Evolutionary conservation across 1,284 basidiomycete genomes (phyloP).

Genomic region (Cystobasidiaceae sp.): DNA sequence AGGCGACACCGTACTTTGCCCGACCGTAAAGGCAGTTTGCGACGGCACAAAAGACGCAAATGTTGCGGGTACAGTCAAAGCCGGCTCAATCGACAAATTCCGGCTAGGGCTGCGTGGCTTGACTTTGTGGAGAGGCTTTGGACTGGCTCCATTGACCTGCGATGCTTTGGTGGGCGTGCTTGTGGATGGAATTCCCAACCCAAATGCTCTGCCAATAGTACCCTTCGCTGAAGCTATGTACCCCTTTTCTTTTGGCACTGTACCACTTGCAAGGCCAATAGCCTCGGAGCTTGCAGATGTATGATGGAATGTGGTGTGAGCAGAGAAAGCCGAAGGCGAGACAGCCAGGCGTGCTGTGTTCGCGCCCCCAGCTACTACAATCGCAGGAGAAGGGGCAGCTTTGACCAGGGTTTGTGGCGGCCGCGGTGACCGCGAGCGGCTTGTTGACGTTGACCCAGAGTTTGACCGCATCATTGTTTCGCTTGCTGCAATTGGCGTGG

Average conservation of each 20-base stretch:
- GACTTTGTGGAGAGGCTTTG: too few species aligned
- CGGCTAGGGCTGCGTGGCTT: slow-evolving; percentile 4
- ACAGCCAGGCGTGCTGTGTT: not conserved
- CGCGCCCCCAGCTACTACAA: not conserved
- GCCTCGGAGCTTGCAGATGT: not conserved
- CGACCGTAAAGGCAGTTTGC: not conserved
- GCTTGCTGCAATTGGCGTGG: not conserved
- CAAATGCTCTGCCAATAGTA: slow-evolving; percentile 36
- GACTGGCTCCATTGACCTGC: too few species aligned
- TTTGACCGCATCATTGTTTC: not conserved
- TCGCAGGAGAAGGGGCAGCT: not conserved
- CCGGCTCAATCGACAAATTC: slow-evolving; percentile 8
- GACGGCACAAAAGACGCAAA: slow-evolving; percentile 33
- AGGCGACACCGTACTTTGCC: not conserved
- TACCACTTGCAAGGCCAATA: not conserved
- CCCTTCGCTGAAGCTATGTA: slow-evolving; percentile 34
- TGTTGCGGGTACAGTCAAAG: slow-evolving; percentile 32
- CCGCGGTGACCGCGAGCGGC: not conserved
- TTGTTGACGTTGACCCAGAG: not conserved
- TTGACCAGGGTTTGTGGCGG: not conserved
- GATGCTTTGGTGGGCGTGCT: not conserved
- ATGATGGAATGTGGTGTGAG: not conserved
- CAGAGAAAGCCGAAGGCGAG: not conserved
- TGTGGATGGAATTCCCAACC: slow-evolving; percentile 14
- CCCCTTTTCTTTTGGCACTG: slow-evolving; percentile 3